These are phyloP conservation scores for Annulohypoxylon stygium DNA, from an alignment of 495 filamentous ascomycete genomes.

Conservation along the genomic window DNA sequence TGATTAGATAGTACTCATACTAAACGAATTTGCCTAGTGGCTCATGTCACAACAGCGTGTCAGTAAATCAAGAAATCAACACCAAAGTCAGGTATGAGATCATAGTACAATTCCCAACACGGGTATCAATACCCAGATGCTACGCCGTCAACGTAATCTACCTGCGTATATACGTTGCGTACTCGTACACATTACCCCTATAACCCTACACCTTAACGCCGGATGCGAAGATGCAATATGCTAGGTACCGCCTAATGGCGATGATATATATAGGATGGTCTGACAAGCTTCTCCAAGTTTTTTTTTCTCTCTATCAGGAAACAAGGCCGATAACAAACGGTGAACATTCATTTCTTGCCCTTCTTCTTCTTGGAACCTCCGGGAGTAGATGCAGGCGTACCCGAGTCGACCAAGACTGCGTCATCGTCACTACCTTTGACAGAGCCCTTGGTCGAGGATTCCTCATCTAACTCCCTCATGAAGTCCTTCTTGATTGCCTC, in stretches of 20 bases:
- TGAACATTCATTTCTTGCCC: conserved; percentile 74
- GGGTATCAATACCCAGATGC: conserved; percentile 18
- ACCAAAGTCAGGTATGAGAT: conserved; percentile 1
- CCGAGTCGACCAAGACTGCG: conserved; percentile 83
- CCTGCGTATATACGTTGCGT: conserved; percentile 20
- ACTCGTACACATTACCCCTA: conserved; percentile 30
- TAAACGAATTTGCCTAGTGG: neutral
- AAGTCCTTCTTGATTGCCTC: conserved; percentile 79
- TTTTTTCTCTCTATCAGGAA: neutral
- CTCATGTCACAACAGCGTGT: neutral
- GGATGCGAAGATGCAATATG: conserved; percentile 40
- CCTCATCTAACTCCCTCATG: conserved; percentile 84
- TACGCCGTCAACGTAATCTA: conserved; percentile 24
- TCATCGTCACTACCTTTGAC: conserved; percentile 79
- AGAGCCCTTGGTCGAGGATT: conserved; percentile 50
- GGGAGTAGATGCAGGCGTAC: conserved; percentile 66
- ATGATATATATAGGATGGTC: conserved; percentile 13
- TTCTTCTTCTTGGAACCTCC: conserved; percentile 77
- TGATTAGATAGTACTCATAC: neutral
- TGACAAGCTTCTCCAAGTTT: conserved; percentile 7
- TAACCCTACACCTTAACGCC: conserved; percentile 41
- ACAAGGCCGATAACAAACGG: neutral
- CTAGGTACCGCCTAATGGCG: conserved; percentile 23
- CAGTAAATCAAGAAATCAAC: neutral
- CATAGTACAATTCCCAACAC: conserved; percentile 11